Evolutionary conservation across 164 flowering plant species (phyloP), one percentile per base, ranked within the genome.

Genomic region (Nelumbo lutea): DNA sequence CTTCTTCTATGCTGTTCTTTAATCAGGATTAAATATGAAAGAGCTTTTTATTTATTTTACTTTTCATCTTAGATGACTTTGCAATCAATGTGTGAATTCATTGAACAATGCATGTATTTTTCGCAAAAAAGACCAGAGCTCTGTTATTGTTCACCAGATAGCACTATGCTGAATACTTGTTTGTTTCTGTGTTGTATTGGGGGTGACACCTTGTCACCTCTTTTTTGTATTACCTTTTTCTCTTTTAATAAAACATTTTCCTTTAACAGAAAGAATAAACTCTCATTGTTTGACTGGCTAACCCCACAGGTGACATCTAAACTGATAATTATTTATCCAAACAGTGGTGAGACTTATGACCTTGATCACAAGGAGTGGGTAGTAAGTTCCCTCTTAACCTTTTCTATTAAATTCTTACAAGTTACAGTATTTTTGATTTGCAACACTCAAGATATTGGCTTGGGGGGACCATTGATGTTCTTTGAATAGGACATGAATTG

Each of bases 271-370:
- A 27, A 27, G 27, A 27, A 27, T 27, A 27, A 27, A 27, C 27
- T 27, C 27, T 27, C 27, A 27, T 27, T 27, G 27, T 27, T 27
- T 27, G 27, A 27, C 27, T 27, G 27, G 27, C 27, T 27, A 27
- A 27, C 27, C 27, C 27, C 27, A 27, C 27, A 27, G 27, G 27
- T 27, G 27, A 27, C 27, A 27, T 27, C 27, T 27, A 27, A 27
- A 27, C 27, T 27, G 27, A 27, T 27, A 27, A 27, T 27, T 27
- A 27, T 27, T 27, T 27, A 27, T 27, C 99, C 97, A 41, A 95
- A 95, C 79, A 92, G 96, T 62, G 99, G 99, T 4, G 99, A 92
- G 80, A 88, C 84, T 3, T 95, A 89, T 73, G 89, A 95, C 73
- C 82, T 78, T 53, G 82, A 59, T 42, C 68, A 27, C 15, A 95